Conservation (phyloP, 768 basidiomycete species). For the Pleurotus cornucopiae region DNA sequence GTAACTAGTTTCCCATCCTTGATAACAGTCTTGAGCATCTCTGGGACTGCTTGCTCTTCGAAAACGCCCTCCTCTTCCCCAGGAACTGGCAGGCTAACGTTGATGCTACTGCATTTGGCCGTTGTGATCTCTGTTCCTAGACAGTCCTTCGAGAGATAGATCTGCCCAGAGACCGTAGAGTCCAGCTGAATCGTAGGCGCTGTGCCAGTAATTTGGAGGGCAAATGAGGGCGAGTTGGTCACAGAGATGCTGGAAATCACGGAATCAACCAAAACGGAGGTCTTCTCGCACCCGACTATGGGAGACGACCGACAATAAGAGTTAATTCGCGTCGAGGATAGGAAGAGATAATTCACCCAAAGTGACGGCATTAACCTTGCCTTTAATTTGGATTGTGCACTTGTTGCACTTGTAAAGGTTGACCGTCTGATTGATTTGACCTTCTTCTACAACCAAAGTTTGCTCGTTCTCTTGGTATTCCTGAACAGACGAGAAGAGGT, state of each 20-base stretch:
- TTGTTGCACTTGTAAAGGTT: conserved; percentile 92
- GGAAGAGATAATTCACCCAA: conserved; percentile 51
- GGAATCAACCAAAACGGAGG: conserved; percentile 83
- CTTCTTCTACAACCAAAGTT: conserved; percentile 67
- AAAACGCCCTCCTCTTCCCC: conserved; percentile 93
- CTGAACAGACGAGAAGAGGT: conserved; percentile 31
- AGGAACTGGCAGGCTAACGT: conserved; percentile 80
- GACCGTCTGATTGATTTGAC: conserved; percentile 76
- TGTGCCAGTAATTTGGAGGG: conserved; percentile 83
- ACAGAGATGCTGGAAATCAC: conserved; percentile 89
- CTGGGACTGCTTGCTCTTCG: conserved; percentile 85
- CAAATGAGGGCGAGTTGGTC: conserved; percentile 91
- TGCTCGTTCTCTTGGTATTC: conserved; percentile 89
- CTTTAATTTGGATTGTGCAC: conserved; percentile 75
- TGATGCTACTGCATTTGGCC: conserved; percentile 90
- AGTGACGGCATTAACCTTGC: conserved; percentile 93
- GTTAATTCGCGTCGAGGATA: not conserved
- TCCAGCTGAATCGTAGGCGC: conserved; percentile 94
- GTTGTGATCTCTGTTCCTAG: conserved; percentile 83
- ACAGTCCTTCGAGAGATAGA: conserved; percentile 85
- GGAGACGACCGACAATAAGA: not conserved
- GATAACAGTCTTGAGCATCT: conserved; percentile 90
- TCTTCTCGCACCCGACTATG: conserved; percentile 84
- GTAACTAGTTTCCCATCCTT: conserved; percentile 83
- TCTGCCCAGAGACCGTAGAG: conserved; percentile 90